Conservation (phyloP, 257 asterid genomes). For the Petrea volubilis region DNA sequence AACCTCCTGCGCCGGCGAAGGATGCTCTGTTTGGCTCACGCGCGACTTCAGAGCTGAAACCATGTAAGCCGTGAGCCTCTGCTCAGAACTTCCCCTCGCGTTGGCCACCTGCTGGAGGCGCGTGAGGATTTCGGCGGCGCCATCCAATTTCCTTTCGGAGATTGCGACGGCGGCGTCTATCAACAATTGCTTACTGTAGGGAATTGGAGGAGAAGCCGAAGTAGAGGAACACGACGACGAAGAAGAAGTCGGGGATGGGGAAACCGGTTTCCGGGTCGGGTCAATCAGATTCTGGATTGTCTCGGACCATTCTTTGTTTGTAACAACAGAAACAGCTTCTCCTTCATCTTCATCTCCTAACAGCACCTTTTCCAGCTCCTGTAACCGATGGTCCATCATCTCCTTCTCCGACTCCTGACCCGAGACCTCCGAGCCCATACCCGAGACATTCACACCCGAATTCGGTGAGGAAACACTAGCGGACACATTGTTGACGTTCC, state of each 20-base stretch:
- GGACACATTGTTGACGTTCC: constrained; percentile 2
- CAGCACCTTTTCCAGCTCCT: constrained; percentile 65
- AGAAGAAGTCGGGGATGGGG: constrained; percentile 56
- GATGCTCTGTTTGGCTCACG: constrained; percentile 37
- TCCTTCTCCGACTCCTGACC: constrained; percentile 40
- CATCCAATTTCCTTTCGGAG: constrained; percentile 44
- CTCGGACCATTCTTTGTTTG: constrained; percentile 70
- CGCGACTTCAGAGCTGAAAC: constrained; percentile 45
- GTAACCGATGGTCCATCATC: constrained; percentile 52
- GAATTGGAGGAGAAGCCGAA: constrained; percentile 47
- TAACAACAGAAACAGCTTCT: constrained; percentile 45
- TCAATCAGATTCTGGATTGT: constrained; percentile 53
- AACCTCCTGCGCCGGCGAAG: constrained; percentile 34
- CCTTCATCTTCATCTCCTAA: constrained; percentile 52
- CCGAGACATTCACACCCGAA: constrained; percentile 19
- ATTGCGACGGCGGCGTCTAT: constrained; percentile 51
- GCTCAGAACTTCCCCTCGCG: constrained; percentile 49
- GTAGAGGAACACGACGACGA: constrained; percentile 63
- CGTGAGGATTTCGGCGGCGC: constrained; percentile 58
- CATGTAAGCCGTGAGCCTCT: constrained; percentile 43
- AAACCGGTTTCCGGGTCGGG: constrained; percentile 34
- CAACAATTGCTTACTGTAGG: constrained; percentile 46
- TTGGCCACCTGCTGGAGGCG: constrained; percentile 54
- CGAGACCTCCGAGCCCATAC: constrained; percentile 20
- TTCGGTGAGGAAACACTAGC: constrained; percentile 36